These are phyloP conservation scores for Antrodiella citrinella DNA, from an alignment of 768 basidiomycete species.

Conservation along the genomic window DNA sequence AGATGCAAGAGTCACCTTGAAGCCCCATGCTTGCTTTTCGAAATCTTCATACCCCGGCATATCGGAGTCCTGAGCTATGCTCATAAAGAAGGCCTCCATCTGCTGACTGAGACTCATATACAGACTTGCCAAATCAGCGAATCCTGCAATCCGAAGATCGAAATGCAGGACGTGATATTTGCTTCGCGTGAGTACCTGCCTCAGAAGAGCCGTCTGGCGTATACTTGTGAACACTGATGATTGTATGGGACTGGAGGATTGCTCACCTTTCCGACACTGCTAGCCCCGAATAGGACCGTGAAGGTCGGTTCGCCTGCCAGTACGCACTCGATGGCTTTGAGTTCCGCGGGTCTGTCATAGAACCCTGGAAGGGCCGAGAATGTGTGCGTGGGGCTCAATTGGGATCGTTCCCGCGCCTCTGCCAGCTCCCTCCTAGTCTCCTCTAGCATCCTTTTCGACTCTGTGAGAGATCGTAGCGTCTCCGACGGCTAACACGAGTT, in stretches of 20 bases:
- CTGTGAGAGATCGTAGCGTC: conserved; percentile 71
- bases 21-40: conserved; percentile 66
- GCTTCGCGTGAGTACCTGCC: conserved; percentile 64
- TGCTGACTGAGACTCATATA: conserved; percentile 65
- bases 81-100: conserved; percentile 75
- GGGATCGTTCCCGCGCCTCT: conserved; percentile 58
- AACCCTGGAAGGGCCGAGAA: conserved; percentile 73
- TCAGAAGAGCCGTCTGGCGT: conserved; percentile 62
- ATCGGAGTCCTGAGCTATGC: conserved; percentile 37
- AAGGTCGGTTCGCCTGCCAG: conserved; percentile 70
- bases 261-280: conserved; percentile 75
- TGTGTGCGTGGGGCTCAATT: conserved; percentile 66
- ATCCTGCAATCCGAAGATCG: conserved; percentile 77
- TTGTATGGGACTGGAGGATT: neutral
- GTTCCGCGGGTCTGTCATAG: conserved; percentile 60
- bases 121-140: conserved; percentile 71
- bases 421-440: conserved; percentile 70
- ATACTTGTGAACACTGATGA: neutral
- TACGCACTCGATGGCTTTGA: conserved; percentile 53
- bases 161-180: conserved; percentile 77
- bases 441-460: conserved; percentile 67
- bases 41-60: conserved; percentile 62
- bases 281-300: conserved; percentile 74
- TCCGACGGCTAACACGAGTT: conserved; percentile 58
- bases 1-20: conserved; percentile 52